phyloP scores from a whole-genome alignment of 164 flowering plant species.

The Hamamelis virginiana region DNA sequence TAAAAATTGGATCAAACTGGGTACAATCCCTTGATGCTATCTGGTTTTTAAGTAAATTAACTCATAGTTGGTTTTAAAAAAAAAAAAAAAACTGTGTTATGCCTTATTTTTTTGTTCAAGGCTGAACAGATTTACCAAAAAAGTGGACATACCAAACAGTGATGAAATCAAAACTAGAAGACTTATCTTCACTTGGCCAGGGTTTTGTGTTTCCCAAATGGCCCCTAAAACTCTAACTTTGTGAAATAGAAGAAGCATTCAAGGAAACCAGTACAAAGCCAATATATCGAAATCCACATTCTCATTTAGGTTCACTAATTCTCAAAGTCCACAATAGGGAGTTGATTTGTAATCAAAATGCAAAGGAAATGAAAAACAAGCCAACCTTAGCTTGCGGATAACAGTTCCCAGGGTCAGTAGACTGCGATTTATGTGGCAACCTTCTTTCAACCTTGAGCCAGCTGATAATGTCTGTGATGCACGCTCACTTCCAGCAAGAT shows the following conservation, averaged over 20 bases:
- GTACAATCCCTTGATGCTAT: too few species aligned
- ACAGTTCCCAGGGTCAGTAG: conserved; percentile 64
- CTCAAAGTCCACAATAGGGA: not conserved
- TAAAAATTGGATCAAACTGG: too few species aligned
- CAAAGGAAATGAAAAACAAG: not conserved
- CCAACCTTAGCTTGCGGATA: conserved; percentile 64
- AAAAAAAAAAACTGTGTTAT: too few species aligned
- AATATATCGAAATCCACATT: not conserved
- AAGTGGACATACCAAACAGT: too few species aligned
- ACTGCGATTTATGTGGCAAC: conserved; percentile 69
- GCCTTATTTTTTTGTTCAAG: too few species aligned
- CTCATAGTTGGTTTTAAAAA: too few species aligned
- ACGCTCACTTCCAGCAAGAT: conserved; percentile 72
- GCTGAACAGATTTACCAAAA: too few species aligned
- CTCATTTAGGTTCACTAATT: not conserved
- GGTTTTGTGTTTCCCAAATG: too few species aligned
- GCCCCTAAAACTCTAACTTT: not conserved
- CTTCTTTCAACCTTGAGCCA: conserved; percentile 64
- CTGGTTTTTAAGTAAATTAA: too few species aligned
- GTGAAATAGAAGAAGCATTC: not conserved
- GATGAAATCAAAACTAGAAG: too few species aligned
- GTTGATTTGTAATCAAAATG: not conserved
- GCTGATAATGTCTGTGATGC: conserved; percentile 62
- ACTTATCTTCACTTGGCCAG: too few species aligned
- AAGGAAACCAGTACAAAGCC: not conserved